Evolutionary conservation across 345 rosid genomes (phyloP), one percentile per base, ranked within the genome.

Genomic region (Salix suchowensis): DNA sequence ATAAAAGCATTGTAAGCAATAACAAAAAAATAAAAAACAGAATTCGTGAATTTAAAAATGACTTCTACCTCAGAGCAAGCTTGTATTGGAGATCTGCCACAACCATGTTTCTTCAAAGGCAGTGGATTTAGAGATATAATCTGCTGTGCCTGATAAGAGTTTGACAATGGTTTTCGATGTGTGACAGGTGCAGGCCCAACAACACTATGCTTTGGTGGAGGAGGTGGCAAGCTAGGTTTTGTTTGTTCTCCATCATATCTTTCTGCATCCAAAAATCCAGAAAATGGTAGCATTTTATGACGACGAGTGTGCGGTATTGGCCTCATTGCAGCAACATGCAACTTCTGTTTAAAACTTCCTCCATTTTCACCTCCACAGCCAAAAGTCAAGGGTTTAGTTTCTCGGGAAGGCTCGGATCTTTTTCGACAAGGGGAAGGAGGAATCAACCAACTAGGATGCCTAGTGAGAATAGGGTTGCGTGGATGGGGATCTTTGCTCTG

Each of bases 21-120:
- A 34, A 34, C 36, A 4, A 62, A 62, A 62, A 28, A 4, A 62
- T 12, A 28, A 26, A n/a, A 65, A 28, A 4, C 76, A 40, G 76
- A 68, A 81, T 73, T 40, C 2, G 4, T 42, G 46, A 42, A 10
- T 11, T 11, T 10, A 82, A 67, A 67, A 61, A 9, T 21, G 64
- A 75, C 82, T 74, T 36, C 24, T 82, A 93, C 99, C 99, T 96
- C 99, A 60, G 97, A 86, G 89, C 99, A 96, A 77, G 42, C 91
- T 81, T 91, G 99, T 72, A 96, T 91, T 44, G 96, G 97, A 48
- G 97, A 88, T 89, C 99, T 90, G 42, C 93, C 96, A 87, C 99
- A 96, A 54, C 97, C 97, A 77, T 96, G 99, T 84, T 96, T 96
- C 86, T 92, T 96, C 61, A 96, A 86, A 75, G 99, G 98, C 55